phyloP scores from a whole-genome alignment of 2,329 filamentous ascomycete genomes.

The Septoria linicola region DNA sequence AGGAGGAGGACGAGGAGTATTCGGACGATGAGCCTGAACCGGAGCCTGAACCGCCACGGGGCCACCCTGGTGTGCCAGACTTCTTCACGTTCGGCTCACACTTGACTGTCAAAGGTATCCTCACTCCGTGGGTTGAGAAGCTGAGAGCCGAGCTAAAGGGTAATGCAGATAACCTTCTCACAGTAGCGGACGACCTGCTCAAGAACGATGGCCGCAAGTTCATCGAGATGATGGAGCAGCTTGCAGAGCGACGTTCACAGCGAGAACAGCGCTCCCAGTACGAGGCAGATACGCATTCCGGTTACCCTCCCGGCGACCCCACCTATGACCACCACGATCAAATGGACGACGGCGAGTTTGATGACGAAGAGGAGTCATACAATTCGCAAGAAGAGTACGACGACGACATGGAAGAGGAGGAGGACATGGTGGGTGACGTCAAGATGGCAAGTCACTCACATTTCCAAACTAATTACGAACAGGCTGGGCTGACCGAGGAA shows the following conservation, averaged over 20 bases:
- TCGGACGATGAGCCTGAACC: slow-evolving; percentile 62
- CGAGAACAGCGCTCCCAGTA: slow-evolving; percentile 86
- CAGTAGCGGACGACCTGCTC: slow-evolving; percentile 94
- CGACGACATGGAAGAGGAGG: slow-evolving; percentile 58
- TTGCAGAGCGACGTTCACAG: slow-evolving; percentile 95
- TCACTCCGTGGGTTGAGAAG: slow-evolving; percentile 39
- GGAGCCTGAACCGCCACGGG: slow-evolving; percentile 57
- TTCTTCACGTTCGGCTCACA: slow-evolving; percentile 98
- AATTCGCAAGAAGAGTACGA: slow-evolving; percentile 64
- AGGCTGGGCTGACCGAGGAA: slow-evolving; percentile 97
- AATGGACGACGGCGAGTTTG: slow-evolving; percentile 70
- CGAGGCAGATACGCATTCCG: slow-evolving; percentile 58
- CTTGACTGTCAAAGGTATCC: slow-evolving; percentile 81
- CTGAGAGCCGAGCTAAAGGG: slow-evolving; percentile 39
- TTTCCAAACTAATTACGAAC: slow-evolving; percentile 43
- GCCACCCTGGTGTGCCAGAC: slow-evolving; percentile 64
- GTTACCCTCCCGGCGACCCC: slow-evolving; percentile 49
- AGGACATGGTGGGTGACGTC: slow-evolving; percentile 56
- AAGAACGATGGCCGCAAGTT: slow-evolving; percentile 99
- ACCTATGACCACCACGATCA: slow-evolving; percentile 66
- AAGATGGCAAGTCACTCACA: slow-evolving; percentile 25
- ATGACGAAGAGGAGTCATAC: slow-evolving; percentile 71
- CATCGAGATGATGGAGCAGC: slow-evolving; percentile 99
- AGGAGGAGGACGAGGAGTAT: slow-evolving; percentile 65
- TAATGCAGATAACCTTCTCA: slow-evolving; percentile 85